A percentile compares a stretch with the other conserved stretches of the same genome.
Conservation (phyloP, 208 protist species). For the Crithidia bombi region DNA sequence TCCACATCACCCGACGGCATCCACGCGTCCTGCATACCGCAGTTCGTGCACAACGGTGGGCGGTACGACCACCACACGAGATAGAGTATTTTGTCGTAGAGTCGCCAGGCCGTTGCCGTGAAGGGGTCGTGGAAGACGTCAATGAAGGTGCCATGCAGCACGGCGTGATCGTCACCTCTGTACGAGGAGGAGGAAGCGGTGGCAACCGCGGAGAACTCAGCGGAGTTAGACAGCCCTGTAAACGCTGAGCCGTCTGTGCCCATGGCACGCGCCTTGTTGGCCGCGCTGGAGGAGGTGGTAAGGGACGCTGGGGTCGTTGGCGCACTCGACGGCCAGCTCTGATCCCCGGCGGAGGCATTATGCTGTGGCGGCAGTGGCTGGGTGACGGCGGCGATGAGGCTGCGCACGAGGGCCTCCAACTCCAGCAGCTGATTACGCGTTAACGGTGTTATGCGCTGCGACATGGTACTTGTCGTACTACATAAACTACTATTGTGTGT, state of each 20-base stretch:
- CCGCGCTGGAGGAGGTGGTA: too few relatives aligned
- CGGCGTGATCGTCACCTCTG: constrained; percentile 44
- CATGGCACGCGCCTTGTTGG: too few relatives aligned
- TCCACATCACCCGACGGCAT: constrained; percentile 65
- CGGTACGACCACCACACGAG: constrained; percentile 84
- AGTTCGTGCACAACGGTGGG: constrained; percentile 55
- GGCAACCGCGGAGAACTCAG: too few relatives aligned
- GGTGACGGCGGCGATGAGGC: constrained; percentile 31
- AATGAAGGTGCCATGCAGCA: constrained; percentile 53
- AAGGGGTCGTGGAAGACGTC: constrained; percentile 69
- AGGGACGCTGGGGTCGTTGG: constrained; percentile 16
- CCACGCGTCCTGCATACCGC: constrained; percentile 79
- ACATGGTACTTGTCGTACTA: constrained; percentile 26
- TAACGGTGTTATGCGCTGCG: constrained; percentile 61
- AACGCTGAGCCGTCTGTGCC: too few relatives aligned
- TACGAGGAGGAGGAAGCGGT: too few relatives aligned
- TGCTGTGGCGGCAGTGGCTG: constrained; percentile 19
- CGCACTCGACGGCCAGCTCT: constrained; percentile 14
- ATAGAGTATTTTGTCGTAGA: constrained; percentile 86
- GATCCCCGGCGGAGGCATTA: constrained; percentile 4
- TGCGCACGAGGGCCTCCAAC: constrained; percentile 52
- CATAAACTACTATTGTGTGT: background rate
- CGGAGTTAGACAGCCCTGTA: constrained; percentile 1
- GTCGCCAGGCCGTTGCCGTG: constrained; percentile 53
- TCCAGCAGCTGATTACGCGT: constrained; percentile 76